phyloP scores from a whole-genome alignment of 2,329 filamentous ascomycete genomes.

The Neodidymelliopsis sp. region DNA sequence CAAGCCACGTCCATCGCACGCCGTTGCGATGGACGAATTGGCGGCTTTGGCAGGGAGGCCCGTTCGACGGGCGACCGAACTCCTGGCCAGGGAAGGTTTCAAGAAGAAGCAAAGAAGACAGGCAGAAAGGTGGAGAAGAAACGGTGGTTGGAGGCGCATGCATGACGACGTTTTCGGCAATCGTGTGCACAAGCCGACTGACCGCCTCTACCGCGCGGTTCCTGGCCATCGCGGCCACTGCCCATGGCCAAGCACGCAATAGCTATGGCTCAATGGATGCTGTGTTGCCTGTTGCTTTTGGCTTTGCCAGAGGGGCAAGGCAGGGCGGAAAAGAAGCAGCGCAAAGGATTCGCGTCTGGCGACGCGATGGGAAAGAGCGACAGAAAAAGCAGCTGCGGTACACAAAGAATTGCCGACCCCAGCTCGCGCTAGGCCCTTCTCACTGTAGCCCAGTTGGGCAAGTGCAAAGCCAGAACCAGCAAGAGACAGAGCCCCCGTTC shows the following conservation, averaged over 20 bases:
- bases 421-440: conserved; percentile 27
- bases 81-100: conserved; percentile 23
- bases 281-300: conserved; percentile 7
- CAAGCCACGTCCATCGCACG: conserved; percentile 9
- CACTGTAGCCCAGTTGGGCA: conserved; percentile 13
- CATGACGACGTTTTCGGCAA: conserved; percentile 41
- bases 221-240: conserved; percentile 2
- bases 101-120: conserved; percentile 32
- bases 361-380: conserved; percentile 19
- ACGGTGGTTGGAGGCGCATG: conserved; percentile 41
- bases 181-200: conserved; percentile 30
- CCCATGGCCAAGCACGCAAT: conserved; percentile 1
- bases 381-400: conserved; percentile 28
- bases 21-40: conserved; percentile 9
- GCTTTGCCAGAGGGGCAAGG: neutral
- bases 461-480: conserved; percentile 15
- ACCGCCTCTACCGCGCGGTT: conserved; percentile 34
- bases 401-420: conserved; percentile 40
- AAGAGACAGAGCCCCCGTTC: conserved; percentile 8
- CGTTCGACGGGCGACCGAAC: conserved; percentile 19
- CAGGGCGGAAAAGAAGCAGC: conserved; percentile 5
- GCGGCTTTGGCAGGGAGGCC: conserved; percentile 15
- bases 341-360: conserved; percentile 17
- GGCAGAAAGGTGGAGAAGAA: conserved; percentile 28
- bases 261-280: conserved; percentile 6